phyloP scores from a whole-genome alignment of 495 filamentous ascomycete species.

The Hypomontagnella monticulosa region DNA sequence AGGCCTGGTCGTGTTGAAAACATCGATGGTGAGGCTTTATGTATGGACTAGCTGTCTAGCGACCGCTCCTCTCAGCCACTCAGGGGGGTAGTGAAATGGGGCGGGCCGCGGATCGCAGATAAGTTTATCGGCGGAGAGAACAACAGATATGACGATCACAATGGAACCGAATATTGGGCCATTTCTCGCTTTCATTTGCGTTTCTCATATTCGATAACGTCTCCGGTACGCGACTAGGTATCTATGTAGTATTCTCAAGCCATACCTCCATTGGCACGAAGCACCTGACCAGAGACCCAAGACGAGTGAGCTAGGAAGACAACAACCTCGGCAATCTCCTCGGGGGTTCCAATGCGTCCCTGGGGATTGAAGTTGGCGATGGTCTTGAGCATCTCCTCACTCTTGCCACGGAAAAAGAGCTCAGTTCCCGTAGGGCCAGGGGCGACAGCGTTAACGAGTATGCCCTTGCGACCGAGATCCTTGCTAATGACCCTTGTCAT shows the following conservation, averaged over 20 bases:
- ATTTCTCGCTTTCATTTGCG: too few species aligned
- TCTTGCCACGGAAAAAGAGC: constrained; percentile 71
- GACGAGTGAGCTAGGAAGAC: constrained; percentile 62
- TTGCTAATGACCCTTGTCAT: constrained; percentile 71
- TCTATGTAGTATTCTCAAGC: constrained; percentile 17
- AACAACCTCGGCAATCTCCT: constrained; percentile 69
- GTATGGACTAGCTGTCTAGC: too few species aligned
- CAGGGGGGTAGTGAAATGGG: too few species aligned
- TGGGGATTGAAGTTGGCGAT: constrained; percentile 57
- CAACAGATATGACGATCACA: too few species aligned
- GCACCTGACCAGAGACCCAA: constrained; percentile 74
- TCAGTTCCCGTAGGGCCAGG: constrained; percentile 74
- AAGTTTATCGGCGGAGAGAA: too few species aligned
- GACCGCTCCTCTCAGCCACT: too few species aligned
- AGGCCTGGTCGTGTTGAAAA: too few species aligned
- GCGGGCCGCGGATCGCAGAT: too few species aligned
- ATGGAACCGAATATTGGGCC: too few species aligned
- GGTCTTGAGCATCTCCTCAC: constrained; percentile 63
- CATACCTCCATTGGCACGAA: constrained; percentile 69
- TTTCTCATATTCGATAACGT: too few species aligned
- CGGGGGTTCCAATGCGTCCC: constrained; percentile 70
- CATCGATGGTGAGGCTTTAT: too few species aligned
- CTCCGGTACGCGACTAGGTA: too few species aligned
- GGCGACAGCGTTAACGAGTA: constrained; percentile 71
- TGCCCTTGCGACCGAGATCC: constrained; percentile 68